Base-by-base conservation (phyloP, 768 basidiomycete species). In the Lyophyllum decastes region DNA sequence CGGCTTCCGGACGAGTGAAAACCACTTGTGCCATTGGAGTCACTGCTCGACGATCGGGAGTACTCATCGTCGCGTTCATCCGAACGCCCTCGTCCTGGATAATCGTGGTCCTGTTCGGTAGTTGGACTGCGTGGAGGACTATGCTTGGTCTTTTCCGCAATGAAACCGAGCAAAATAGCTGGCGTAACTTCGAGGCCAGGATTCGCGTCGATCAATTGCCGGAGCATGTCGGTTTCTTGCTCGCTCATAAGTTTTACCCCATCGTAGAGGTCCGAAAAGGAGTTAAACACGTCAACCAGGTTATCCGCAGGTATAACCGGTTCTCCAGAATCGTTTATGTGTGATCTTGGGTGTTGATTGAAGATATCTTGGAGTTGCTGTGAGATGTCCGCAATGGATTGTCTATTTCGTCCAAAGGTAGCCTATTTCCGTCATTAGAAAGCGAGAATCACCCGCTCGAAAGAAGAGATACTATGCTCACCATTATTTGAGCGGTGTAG, bases 341-440 rank as follows among this genome's bases (percentile, higher is more conserved):
- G 79, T 38, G 83, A 82, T 46, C 82, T 73, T 11, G 86, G 83
- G 65, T 92, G 89, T 33, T 82, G 76, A 55, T 77, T 74, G 68
- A 93, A 91, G 60, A 93, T 82, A 54, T 79, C 78, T 68, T 84
- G 70, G 30, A 92, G 83, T 66, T 87, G 82, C 61, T 81, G 78
- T 68, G 91, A 85, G 57, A 92, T 86, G 73, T 87, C 85, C 52
- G 78, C 80, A 45, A 90, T 78, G 41, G 88, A 90, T 68, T 90
- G 83, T 68, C 88, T 81, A 72, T 81, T 83, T 59, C 90, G 80
- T 54, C 87, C 88, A 61, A 78, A 76, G 49, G 65, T 65, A 35
- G 64, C 52, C 62, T 65, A 35, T 34, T 38, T 40, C 17, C 35
- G 8, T 2, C n/a, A 22, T 58, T 44, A 50, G 48, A 48, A 17